These are phyloP conservation scores for Colletotrichum chlorophyti DNA, from an alignment of 2,329 filamentous ascomycete genomes.

Conservation along the genomic window DNA sequence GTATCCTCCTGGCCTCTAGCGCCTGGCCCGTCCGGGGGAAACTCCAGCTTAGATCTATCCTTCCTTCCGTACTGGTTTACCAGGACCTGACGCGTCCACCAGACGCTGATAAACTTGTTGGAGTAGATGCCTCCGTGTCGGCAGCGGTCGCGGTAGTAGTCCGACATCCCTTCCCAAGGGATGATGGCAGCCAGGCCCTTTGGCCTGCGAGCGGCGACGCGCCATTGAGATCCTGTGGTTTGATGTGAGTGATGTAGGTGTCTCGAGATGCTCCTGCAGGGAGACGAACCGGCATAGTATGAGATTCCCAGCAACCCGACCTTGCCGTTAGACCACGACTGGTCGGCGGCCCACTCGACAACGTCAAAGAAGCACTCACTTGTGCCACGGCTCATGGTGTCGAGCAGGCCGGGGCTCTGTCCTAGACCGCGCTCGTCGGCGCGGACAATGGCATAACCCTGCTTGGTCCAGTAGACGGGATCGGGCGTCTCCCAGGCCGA, in stretches of 20 bases:
- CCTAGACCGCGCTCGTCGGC: conserved; percentile 57
- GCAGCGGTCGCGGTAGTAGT: conserved; percentile 63
- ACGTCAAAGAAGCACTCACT: conserved; percentile 56
- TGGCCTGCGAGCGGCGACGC: conserved; percentile 53
- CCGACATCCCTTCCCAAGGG: conserved; percentile 61
- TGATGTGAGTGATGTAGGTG: conserved; percentile 28
- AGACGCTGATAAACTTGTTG: conserved; percentile 65
- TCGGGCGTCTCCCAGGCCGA: conserved; percentile 67
- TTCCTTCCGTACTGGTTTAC: conserved; percentile 72
- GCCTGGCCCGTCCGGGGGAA: conserved; percentile 25
- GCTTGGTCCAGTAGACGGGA: conserved; percentile 60
- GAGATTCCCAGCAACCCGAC: conserved; percentile 55
- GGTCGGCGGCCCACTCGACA: conserved; percentile 55
- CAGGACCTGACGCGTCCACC: conserved; percentile 73
- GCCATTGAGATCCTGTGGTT: conserved; percentile 50
- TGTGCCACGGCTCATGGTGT: conserved; percentile 56
- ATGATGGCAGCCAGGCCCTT: conserved; percentile 55
- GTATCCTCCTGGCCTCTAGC: conserved; percentile 56
- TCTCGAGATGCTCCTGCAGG: neutral
- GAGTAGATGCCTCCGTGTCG: conserved; percentile 68
- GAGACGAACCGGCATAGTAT: conserved; percentile 47
- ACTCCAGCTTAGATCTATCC: conserved; percentile 40
- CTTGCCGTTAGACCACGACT: conserved; percentile 55
- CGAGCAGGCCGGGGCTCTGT: conserved; percentile 53
- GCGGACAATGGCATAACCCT: conserved; percentile 62